Conservation (phyloP, 768 basidiomycete species). For the Sarcodon sp. region DNA sequence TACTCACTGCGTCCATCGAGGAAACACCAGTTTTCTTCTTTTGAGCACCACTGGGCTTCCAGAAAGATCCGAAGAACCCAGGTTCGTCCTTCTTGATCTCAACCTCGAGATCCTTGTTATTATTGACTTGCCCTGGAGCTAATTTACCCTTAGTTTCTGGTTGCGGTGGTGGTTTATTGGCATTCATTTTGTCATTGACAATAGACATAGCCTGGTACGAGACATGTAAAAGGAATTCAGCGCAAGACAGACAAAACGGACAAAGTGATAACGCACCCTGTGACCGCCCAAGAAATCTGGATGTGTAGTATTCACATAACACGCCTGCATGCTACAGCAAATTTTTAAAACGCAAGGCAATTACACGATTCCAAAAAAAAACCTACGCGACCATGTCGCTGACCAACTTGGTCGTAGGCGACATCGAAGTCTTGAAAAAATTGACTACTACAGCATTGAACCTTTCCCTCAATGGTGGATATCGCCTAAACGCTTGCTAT, state of each 20-base stretch:
- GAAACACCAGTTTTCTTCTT: constrained; percentile 51
- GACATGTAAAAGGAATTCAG: constrained; percentile 1
- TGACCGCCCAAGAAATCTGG: constrained; percentile 98
- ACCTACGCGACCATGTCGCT: constrained; percentile 83
- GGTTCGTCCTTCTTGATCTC: constrained; percentile 81
- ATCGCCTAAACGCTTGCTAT: constrained; percentile 92
- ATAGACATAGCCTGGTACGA: constrained; percentile 67
- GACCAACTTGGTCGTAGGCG: constrained; percentile 90
- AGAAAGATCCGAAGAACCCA: constrained; percentile 95
- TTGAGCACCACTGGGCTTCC: constrained; percentile 32
- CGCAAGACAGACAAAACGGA: not conserved
- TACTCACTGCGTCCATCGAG: constrained; percentile 42
- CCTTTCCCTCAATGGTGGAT: constrained; percentile 90
- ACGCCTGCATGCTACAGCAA: constrained; percentile 79
- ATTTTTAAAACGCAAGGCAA: not conserved
- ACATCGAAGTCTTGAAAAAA: constrained; percentile 93
- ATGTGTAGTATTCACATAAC: constrained; percentile 98
- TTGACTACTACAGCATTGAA: constrained; percentile 94
- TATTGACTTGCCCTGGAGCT: constrained; percentile 60
- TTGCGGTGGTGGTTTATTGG: constrained; percentile 56
- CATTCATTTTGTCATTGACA: constrained; percentile 71
- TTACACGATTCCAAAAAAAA: not conserved
- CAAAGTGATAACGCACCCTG: constrained; percentile 32
- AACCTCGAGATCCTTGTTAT: constrained; percentile 89
- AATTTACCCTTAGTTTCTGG: constrained; percentile 68